These are phyloP conservation scores for Epichloe coenophiala DNA, from an alignment of 2,329 filamentous ascomycete genomes.

Conservation along the genomic window DNA sequence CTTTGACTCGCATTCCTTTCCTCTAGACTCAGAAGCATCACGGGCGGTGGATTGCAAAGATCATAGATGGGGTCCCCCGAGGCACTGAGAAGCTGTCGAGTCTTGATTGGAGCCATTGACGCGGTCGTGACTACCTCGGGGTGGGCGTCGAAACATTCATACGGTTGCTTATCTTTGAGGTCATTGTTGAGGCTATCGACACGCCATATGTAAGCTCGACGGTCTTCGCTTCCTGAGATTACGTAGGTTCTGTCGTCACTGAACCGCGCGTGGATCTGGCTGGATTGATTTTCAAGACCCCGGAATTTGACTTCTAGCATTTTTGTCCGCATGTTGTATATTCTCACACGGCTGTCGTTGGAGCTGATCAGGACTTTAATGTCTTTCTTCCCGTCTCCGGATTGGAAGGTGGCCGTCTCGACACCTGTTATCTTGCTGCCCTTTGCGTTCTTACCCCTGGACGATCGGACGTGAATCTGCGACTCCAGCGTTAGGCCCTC, in stretches of 20 bases:
- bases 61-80: slow-evolving; percentile 89
- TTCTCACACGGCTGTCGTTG: slow-evolving; percentile 81
- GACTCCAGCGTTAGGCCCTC: slow-evolving; percentile 73
- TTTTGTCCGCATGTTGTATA: slow-evolving; percentile 82
- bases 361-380: slow-evolving; percentile 82
- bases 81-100: slow-evolving; percentile 61
- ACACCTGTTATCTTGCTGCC: slow-evolving; percentile 97
- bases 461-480: slow-evolving; percentile 87
- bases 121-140: slow-evolving; percentile 81
- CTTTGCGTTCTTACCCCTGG: slow-evolving; percentile 83
- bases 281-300: slow-evolving; percentile 78
- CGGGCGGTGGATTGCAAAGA: slow-evolving; percentile 85
- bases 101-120: slow-evolving; percentile 67
- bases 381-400: slow-evolving; percentile 38
- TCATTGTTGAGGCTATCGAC: slow-evolving; percentile 36
- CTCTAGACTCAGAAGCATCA: slow-evolving; percentile 66
- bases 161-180: slow-evolving; percentile 64
- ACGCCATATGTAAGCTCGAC: slow-evolving; percentile 83
- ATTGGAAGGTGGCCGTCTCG: slow-evolving; percentile 51
- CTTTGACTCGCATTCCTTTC: slow-evolving; percentile 38
- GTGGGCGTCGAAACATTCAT: slow-evolving; percentile 86
- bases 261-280: slow-evolving; percentile 80
- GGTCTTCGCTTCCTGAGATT: slow-evolving; percentile 86
- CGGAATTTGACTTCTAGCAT: slow-evolving; percentile 79
- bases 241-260: slow-evolving; percentile 78